Conservation (phyloP, 495 filamentous ascomycete species). For the Lasiosphaeria miniovina region DNA sequence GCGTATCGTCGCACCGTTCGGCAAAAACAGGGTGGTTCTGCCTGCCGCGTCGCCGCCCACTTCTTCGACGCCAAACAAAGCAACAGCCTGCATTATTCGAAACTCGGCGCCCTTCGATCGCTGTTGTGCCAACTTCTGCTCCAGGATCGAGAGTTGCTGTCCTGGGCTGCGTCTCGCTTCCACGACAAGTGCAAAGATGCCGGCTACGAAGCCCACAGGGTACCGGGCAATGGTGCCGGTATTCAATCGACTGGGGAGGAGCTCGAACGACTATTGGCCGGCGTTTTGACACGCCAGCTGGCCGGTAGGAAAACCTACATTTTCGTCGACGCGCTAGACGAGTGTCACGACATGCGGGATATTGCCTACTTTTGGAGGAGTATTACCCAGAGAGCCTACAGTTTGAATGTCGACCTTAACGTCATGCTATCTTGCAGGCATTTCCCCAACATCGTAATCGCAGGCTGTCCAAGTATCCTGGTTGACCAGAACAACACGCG, state of each 20-base stretch:
- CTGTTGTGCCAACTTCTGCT: conserved; percentile 34
- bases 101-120: conserved; percentile 30
- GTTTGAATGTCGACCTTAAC: background rate
- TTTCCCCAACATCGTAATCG: background rate
- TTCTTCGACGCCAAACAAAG: conserved; percentile 43
- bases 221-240: background rate
- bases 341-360: conserved; percentile 23
- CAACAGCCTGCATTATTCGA: conserved; percentile 30
- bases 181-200: background rate
- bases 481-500: conserved; percentile 10
- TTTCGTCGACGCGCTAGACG: conserved; percentile 44
- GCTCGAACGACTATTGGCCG: conserved; percentile 12
- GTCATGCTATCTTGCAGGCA: conserved; percentile 5
- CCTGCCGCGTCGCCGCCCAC: conserved; percentile 26
- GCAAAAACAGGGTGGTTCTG: background rate
- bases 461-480: background rate
- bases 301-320: conserved; percentile 4
- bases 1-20: background rate
- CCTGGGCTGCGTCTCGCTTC: background rate
- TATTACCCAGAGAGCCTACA: background rate
- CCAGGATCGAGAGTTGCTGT: conserved; percentile 7
- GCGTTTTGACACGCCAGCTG: background rate
- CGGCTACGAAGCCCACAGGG: background rate
- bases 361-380: conserved; percentile 2
- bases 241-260: background rate